A percentile compares a stretch with the other conserved stretches of the same genome.
phyloP scores from a whole-genome alignment of 768 basidiomycete genomes.

The Astraeus odoratus region DNA sequence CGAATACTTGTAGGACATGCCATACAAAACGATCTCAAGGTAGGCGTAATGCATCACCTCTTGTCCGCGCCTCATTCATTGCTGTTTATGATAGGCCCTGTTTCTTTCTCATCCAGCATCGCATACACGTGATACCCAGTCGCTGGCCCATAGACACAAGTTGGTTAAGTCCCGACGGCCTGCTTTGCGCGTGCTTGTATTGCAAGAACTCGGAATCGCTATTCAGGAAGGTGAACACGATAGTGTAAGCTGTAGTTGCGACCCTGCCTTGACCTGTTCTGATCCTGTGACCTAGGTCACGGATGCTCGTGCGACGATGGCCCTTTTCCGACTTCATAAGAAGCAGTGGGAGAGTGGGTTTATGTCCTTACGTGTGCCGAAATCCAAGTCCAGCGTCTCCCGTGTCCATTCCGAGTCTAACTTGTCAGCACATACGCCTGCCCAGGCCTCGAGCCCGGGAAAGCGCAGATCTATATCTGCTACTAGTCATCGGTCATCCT shows the following conservation, averaged over 20 bases:
- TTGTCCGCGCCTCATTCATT: too few relatives aligned
- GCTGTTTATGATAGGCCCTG: too few relatives aligned
- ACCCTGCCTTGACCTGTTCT: constrained; percentile 1
- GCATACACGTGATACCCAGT: constrained; percentile 65
- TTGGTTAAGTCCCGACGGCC: constrained; percentile 58
- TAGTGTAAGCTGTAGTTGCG: too few relatives aligned
- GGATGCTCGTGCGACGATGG: constrained; percentile 95
- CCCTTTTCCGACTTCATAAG: constrained; percentile 77
- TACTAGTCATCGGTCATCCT: neutral
- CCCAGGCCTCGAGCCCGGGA: constrained; percentile 1
- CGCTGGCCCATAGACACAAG: constrained; percentile 50
- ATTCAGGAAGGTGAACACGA: constrained; percentile 90
- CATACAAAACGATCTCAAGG: constrained; percentile 85
- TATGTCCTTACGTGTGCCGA: constrained; percentile 2
- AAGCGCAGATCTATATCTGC: neutral
- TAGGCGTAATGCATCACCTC: neutral
- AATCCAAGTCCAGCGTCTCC: neutral
- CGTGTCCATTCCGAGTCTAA: neutral
- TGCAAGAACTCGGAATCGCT: constrained; percentile 66
- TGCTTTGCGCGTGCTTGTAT: constrained; percentile 72
- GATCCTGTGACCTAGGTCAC: constrained; percentile 52
- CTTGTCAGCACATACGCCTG: neutral
- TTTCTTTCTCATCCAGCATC: constrained; percentile 64
- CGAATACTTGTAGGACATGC: constrained; percentile 88
- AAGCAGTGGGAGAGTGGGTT: constrained; percentile 70